A percentile compares a stretch with the other conserved stretches of the same genome.
Conservation (phyloP, 2,329 filamentous ascomycete genomes). For the Geosmithia morbida region DNA sequence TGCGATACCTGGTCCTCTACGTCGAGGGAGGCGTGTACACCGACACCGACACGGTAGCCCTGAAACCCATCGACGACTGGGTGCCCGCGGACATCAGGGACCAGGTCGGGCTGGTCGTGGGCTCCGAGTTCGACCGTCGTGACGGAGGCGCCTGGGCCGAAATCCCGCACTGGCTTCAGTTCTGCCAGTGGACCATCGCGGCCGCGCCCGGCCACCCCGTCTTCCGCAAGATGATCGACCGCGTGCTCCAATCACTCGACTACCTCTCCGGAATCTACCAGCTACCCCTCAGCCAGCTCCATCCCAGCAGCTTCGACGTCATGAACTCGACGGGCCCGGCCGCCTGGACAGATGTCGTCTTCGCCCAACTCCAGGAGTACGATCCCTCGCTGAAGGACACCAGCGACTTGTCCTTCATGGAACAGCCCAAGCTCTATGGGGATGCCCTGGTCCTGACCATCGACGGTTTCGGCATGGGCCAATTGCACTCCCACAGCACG, state of each 20-base stretch:
- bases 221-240: constrained; percentile 11
- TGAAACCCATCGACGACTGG: constrained; percentile 29
- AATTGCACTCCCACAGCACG: constrained; percentile 11
- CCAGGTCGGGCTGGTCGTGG: constrained; percentile 11
- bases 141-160: constrained; percentile 10
- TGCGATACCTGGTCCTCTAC: constrained; percentile 11
- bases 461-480: constrained; percentile 12
- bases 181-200: constrained; percentile 20
- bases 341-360: constrained; percentile 16
- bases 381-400: constrained; percentile 6
- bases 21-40: constrained; percentile 14
- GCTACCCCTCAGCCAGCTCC: constrained; percentile 3
- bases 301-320: constrained; percentile 12
- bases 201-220: constrained; percentile 14
- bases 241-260: constrained; percentile 9
- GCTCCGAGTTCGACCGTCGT: constrained; percentile 14
- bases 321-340: constrained; percentile 16
- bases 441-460: constrained; percentile 11
- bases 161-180: constrained; percentile 13
- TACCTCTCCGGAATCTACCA: constrained; percentile 1
- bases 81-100: constrained; percentile 7
- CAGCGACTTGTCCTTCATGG: constrained; percentile 4
- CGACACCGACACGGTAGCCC: constrained; percentile 32
- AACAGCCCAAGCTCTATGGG: constrained; percentile 4
- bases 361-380: constrained; percentile 10